Percentiles rank a stretch among this genome's conserved stretches.
Evolutionary conservation across 768 basidiomycete genomes (phyloP).

Genomic region (Lentinula sp.): DNA sequence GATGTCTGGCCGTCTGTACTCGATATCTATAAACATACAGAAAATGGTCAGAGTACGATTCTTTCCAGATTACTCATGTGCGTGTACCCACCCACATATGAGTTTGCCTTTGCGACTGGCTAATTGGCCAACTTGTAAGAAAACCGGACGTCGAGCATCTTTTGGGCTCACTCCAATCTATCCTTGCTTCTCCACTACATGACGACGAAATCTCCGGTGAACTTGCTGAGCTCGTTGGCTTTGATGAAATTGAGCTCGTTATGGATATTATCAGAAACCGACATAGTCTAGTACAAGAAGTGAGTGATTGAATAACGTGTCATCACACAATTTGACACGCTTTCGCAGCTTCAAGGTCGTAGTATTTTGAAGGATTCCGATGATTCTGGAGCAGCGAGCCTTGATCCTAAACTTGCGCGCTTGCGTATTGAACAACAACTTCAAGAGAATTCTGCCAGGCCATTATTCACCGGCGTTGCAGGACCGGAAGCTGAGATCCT

Average conservation of each 20-base stretch:
- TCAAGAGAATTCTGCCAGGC: conserved; percentile 55
- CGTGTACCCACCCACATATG: conserved; percentile 10
- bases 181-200: conserved; percentile 43
- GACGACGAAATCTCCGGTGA: conserved; percentile 76
- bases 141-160: conserved; percentile 21
- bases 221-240: conserved; percentile 76
- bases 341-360: neutral
- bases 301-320: conserved; percentile 20
- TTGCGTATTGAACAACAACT: conserved; percentile 58
- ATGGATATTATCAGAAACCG: conserved; percentile 65
- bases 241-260: conserved; percentile 76
- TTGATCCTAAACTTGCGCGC: conserved; percentile 44
- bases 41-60: conserved; percentile 3
- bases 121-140: conserved; percentile 11
- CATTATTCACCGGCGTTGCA: conserved; percentile 52
- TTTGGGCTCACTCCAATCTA: conserved; percentile 22
- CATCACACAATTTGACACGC: neutral
- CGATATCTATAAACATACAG: conserved; percentile 18
- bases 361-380: neutral
- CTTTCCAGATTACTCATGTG: conserved; percentile 18
- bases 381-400: conserved; percentile 7
- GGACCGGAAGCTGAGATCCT: conserved; percentile 53
- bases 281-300: conserved; percentile 38
- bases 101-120: no score
- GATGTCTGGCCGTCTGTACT: conserved; percentile 26